Evolutionary conservation across 2,329 filamentous ascomycete species (phyloP), one percentile per base, ranked within the genome.

Genomic region (Fusarium paranaense): DNA sequence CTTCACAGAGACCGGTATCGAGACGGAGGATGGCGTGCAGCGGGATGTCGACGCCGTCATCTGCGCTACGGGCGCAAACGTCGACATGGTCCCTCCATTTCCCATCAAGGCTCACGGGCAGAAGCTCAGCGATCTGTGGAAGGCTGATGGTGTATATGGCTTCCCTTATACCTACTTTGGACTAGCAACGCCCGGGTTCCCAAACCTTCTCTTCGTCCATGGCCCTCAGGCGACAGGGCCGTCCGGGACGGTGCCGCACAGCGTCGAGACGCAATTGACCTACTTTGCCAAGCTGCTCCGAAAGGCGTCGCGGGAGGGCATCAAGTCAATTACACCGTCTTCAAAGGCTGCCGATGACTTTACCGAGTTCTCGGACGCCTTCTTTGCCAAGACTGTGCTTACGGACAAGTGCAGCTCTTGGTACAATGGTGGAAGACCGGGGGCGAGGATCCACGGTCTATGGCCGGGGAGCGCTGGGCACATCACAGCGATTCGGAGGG

Each of bases 81-180:
- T 87, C 13, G 86, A 90, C 71, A 85, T 88, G 80, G 83, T 87
- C 0, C 90, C 90, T 0, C 87, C 87, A 0, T 94, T 94, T 72
- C 84, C 89, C 0, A 89, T 94, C 71, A 83, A 85, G 27, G 87
- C 89, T 2, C 81, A 86, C 57, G 90, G 87, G 3, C 80, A 86
- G 10, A 86, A 91, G 65, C 82, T 94, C 2, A 81, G 84, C 13
- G 80, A 85, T 10, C 84, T 88, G 2, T 94, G 92, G 92, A 85
- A 84, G 16, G 84, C 84, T 2, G 87, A 85, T 42, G 89, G 88
- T 0, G 81, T 84, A 22, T 87, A 86, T 69, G 91, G 90, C 0
- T 92, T 90, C 68, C 92, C 92, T 0, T 90, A 93, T 78, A 92
- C 89, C 0, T 94, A 94, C 74, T 83, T 93, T 8, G 92, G 91